phyloP scores from a whole-genome alignment of 2,329 filamentous ascomycete species.

The Trichophyton simii region DNA sequence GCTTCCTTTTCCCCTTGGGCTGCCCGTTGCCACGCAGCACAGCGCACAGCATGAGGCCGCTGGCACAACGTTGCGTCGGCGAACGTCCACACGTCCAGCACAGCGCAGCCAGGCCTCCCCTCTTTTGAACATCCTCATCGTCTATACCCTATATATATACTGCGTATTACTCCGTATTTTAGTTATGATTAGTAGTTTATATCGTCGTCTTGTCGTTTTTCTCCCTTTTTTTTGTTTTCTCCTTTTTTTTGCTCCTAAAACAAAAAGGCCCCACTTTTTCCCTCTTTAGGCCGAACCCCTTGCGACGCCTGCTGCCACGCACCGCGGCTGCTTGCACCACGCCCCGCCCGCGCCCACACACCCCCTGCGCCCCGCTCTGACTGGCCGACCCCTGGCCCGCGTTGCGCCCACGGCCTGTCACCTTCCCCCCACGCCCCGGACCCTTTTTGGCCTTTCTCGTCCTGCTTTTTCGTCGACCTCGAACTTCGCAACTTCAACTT shows the following conservation, averaged over 20 bases:
- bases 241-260: no score
- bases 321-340: not conserved
- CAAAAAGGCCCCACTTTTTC: no score
- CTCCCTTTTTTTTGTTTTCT: no score
- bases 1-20: no score
- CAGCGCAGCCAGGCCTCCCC: no score
- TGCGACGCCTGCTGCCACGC: not conserved
- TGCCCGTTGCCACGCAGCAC: no score
- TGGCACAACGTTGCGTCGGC: no score
- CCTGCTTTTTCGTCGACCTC: constrained; percentile 17
- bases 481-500: constrained; percentile 12
- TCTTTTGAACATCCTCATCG: not conserved
- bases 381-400: not conserved
- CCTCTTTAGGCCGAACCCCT: not conserved
- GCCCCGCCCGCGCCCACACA: not conserved
- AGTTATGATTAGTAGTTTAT: not conserved
- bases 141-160: not conserved
- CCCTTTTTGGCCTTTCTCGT: constrained; percentile 13
- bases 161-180: not conserved
- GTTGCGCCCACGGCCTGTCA: not conserved
- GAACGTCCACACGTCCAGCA: no score
- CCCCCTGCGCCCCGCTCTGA: not conserved
- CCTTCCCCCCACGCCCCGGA: not conserved
- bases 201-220: not conserved
- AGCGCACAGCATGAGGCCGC: no score